phyloP scores from a whole-genome alignment of 2,329 filamentous ascomycete species.

The Cladosporium austrohemisphaericum region DNA sequence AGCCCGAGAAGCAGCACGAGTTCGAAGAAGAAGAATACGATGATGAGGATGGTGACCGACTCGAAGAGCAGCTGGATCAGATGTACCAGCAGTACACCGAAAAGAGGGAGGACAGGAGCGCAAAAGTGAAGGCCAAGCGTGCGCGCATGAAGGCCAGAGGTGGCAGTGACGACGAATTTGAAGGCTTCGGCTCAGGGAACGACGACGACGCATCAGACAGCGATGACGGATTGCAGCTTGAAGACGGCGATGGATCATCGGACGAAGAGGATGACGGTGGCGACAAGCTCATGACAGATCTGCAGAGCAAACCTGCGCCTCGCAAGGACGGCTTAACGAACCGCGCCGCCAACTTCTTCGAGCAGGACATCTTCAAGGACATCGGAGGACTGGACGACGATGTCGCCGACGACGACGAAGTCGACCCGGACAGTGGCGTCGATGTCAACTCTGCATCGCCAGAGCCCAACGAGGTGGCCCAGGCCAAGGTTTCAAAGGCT shows the following conservation, averaged over 20 bases:
- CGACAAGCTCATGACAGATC: constrained; percentile 55
- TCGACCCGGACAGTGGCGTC: constrained; percentile 38
- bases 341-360: constrained; percentile 83
- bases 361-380: constrained; percentile 88
- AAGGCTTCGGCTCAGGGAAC: constrained; percentile 69
- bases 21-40: constrained; percentile 52
- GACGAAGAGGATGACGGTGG: constrained; percentile 48
- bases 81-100: constrained; percentile 87
- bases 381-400: constrained; percentile 65
- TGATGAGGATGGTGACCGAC: constrained; percentile 70
- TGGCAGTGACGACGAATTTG: constrained; percentile 76
- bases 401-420: constrained; percentile 43
- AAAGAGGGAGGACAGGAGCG: constrained; percentile 71
- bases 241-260: constrained; percentile 59
- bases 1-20: constrained; percentile 46
- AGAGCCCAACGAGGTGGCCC: constrained; percentile 22
- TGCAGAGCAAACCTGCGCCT: constrained; percentile 45
- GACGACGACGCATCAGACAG: constrained; percentile 53
- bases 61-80: constrained; percentile 80
- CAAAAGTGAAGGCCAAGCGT: constrained; percentile 88
- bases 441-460: constrained; percentile 31
- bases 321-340: constrained; percentile 64
- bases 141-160: constrained; percentile 61
- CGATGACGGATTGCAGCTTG: constrained; percentile 46
- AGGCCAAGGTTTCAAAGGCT: constrained; percentile 8